Percentiles rank a stretch among this genome's conserved stretches.
phyloP scores from a whole-genome alignment of 108 stramenopile genomes.

The Mediolabrus comicus region DNA sequence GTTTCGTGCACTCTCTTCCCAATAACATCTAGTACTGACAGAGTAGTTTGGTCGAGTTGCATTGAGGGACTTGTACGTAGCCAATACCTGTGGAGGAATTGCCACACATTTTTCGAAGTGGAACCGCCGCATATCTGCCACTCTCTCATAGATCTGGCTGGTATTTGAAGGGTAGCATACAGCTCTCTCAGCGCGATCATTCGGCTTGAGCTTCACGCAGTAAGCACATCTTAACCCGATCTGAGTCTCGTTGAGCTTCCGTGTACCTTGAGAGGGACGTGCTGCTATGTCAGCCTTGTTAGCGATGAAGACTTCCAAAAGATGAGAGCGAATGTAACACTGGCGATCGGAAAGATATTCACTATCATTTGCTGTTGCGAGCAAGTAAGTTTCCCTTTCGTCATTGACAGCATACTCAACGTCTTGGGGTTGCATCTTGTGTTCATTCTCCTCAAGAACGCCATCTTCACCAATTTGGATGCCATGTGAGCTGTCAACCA shows the following conservation, averaged over 20 bases:
- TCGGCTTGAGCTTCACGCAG: slow-evolving; percentile 72
- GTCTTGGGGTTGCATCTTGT: no score
- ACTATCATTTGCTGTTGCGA: slow-evolving; percentile 69
- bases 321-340: slow-evolving; percentile 82
- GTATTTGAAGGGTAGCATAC: slow-evolving; percentile 78
- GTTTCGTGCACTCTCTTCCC: slow-evolving; percentile 80
- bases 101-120: slow-evolving; percentile 85
- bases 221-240: slow-evolving; percentile 85
- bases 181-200: slow-evolving; percentile 85
- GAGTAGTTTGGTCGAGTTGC: slow-evolving; percentile 81
- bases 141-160: slow-evolving; percentile 77
- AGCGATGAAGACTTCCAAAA: slow-evolving; percentile 85
- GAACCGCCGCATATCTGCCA: slow-evolving; percentile 87
- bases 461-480: slow-evolving; percentile 53
- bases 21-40: slow-evolving; percentile 83
- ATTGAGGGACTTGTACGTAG: slow-evolving; percentile 75
- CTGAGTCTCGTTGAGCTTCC: slow-evolving; percentile 76
- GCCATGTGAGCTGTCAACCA: slow-evolving; percentile 74
- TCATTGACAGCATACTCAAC: slow-evolving; percentile 39
- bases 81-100: slow-evolving; percentile 66
- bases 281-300: slow-evolving; percentile 67
- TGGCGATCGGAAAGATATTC: slow-evolving; percentile 83
- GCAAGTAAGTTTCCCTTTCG: slow-evolving; percentile 52
- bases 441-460: no score
- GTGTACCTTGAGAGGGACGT: slow-evolving; percentile 83